phyloP scores from a whole-genome alignment of 345 rosid genomes.

The Trapa incisa region DNA sequence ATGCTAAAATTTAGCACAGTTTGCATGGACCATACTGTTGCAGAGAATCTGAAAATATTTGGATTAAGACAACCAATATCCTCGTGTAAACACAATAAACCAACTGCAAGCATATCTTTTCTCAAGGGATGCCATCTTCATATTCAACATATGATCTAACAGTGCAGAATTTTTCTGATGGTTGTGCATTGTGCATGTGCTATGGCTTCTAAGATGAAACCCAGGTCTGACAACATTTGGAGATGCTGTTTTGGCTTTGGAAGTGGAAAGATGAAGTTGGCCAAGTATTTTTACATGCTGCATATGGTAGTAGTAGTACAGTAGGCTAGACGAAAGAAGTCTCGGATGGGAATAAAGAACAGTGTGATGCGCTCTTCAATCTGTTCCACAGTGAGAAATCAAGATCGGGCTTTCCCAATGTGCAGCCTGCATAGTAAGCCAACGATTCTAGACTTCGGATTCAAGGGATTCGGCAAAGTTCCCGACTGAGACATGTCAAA shows the following conservation, averaged over 20 bases:
- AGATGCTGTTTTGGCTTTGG: constrained; percentile 63
- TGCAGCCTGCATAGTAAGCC: constrained; percentile 42
- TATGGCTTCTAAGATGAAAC: constrained; percentile 59
- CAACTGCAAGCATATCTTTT: constrained; percentile 73
- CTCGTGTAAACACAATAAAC: constrained; percentile 36
- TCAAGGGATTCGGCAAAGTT: constrained; percentile 8
- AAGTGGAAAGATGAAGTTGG: constrained; percentile 81
- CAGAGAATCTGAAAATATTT: constrained; percentile 42
- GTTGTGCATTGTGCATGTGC: constrained; percentile 31
- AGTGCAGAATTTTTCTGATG: constrained; percentile 51
- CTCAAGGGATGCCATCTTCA: constrained; percentile 68
- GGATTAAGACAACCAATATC: constrained; percentile 41
- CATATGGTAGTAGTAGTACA: constrained; percentile 80
- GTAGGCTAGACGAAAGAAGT: constrained; percentile 70
- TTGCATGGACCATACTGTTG: constrained; percentile 36
- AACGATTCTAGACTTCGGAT: too few relatives aligned
- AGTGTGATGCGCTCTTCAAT: constrained; percentile 60
- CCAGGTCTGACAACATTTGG: constrained; percentile 74
- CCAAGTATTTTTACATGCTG: constrained; percentile 28
- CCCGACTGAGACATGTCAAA: too few relatives aligned
- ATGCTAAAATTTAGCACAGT: too few relatives aligned
- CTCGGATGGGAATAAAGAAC: constrained; percentile 65
- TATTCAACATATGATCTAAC: constrained; percentile 57
- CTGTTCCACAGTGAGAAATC: constrained; percentile 57
- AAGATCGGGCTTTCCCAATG: constrained; percentile 63